Conservation (phyloP, 1,284 basidiomycete species). For the Leccinum pachyderme region DNA sequence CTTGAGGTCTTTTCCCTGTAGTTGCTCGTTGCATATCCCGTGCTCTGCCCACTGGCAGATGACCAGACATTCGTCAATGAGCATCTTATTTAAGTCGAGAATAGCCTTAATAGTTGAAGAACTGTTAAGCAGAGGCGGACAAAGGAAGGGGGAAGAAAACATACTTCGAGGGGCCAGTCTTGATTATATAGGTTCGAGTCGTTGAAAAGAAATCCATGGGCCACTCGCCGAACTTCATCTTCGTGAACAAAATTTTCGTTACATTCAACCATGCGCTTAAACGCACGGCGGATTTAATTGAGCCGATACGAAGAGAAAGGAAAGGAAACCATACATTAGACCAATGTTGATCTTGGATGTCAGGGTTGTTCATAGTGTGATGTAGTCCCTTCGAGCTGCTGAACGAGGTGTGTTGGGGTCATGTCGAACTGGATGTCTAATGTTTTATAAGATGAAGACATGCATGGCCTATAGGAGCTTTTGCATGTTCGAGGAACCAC, state of each 20-base stretch:
- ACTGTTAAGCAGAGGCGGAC: not conserved
- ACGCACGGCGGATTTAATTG: not conserved
- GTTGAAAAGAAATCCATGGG: not conserved
- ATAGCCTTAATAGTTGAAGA: not conserved
- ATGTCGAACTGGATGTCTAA: not conserved
- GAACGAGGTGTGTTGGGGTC: not conserved
- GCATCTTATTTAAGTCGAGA: conserved; percentile 2
- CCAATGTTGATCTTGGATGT: not conserved
- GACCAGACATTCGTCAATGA: conserved; percentile 6
- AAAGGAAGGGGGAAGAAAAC: not conserved
- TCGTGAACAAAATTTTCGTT: not conserved
- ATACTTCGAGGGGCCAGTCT: conserved; percentile 4
- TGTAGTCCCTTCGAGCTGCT: not conserved
- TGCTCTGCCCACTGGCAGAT: conserved; percentile 9
- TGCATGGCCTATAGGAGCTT: not conserved
- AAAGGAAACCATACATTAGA: not conserved
- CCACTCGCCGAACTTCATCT: not conserved
- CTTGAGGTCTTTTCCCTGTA: conserved; percentile 6
- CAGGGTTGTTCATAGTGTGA: not conserved
- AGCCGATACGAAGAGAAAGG: not conserved
- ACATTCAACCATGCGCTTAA: not conserved
- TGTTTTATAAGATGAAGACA: conserved; percentile 10
- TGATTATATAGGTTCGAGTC: not conserved
- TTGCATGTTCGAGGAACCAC: not conserved
- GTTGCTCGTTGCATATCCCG: not conserved